These are phyloP conservation scores for Pleurotus cornucopiae DNA, from an alignment of 768 basidiomycete species.

Conservation along the genomic window DNA sequence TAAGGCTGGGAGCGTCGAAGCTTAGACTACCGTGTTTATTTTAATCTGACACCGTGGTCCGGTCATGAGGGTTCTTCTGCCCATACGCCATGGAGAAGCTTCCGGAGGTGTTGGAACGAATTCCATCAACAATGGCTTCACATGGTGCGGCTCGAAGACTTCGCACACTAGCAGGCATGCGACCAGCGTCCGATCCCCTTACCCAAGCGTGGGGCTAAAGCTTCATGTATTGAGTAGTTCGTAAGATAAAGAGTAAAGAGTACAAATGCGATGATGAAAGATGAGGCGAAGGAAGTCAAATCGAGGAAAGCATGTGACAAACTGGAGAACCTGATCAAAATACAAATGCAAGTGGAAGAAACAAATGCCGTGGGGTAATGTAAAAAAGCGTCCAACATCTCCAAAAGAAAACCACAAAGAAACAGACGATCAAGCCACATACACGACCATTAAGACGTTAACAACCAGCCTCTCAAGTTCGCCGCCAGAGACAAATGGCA, in stretches of 20 bases:
- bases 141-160: too few species aligned
- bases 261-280: too few species aligned
- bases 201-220: too few species aligned
- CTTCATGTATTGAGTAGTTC: too few species aligned
- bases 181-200: too few species aligned
- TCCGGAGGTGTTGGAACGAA: not conserved
- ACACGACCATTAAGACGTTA: slow-evolving; percentile 71
- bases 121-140: not conserved
- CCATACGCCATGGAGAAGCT: slow-evolving; percentile 6
- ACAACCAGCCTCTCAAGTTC: slow-evolving; percentile 72
- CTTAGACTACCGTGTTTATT: slow-evolving; percentile 2
- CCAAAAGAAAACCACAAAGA: not conserved
- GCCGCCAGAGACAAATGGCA: slow-evolving; percentile 63
- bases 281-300: too few species aligned
- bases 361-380: not conserved
- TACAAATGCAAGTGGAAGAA: too few species aligned
- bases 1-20: not conserved
- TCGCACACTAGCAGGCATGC: too few species aligned
- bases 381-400: not conserved
- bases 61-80: slow-evolving; percentile 6
- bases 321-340: too few species aligned
- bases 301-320: too few species aligned
- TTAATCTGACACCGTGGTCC: not conserved
- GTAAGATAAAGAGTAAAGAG: too few species aligned
- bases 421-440: slow-evolving; percentile 41